Evolutionary conservation across 208 protist genomes (phyloP), one percentile per base, ranked within the genome.

Genomic region (Eutreptiella sp.): DNA sequence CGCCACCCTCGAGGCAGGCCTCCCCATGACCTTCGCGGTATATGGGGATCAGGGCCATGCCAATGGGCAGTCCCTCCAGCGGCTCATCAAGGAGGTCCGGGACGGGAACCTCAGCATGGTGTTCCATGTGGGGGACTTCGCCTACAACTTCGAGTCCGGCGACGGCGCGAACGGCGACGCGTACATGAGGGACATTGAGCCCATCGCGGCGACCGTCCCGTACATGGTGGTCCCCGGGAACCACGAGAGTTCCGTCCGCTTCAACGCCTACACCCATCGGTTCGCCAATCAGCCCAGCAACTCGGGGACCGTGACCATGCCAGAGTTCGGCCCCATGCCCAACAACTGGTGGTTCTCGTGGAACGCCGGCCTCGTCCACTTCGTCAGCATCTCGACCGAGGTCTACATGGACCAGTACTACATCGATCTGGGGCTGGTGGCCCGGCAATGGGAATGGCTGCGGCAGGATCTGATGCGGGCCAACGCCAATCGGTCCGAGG

Each of bases 201-300:
- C 53, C 9, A 16, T 69, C 21, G 63, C 63, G 38, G 63, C 63
- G 0, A 55, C 38, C 14, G 33, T 46, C 4, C 63, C 63, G 1
- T 69, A 69, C 54, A 69, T 69, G 63, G 63, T 69, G 31, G 31
- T 33, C 34, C 23, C 53, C 11, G 63, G 63, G 38, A 69, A 69
- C 21, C 63, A 69, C 21, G 63, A 69, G 53, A 36, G 45, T 28
- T 34, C 35, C 16, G 43, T 42, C n/a, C 41, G 31, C 1, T 50
- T 47, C 21, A 16, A 57, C 33, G 63, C 53, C 16, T 45, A 54
- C 21, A 16, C 39, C 26, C 38, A 69, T 32, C n/a, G 53, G 11
- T 69, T 59, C 39, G 28, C 33, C 14, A 63, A 53, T 52, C 46
- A 36, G 27, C 19, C 36, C 24, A 39, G 38, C 7, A 55, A 63